Conservation (phyloP, 768 basidiomycete species). For the Chalciporus piperatus region DNA sequence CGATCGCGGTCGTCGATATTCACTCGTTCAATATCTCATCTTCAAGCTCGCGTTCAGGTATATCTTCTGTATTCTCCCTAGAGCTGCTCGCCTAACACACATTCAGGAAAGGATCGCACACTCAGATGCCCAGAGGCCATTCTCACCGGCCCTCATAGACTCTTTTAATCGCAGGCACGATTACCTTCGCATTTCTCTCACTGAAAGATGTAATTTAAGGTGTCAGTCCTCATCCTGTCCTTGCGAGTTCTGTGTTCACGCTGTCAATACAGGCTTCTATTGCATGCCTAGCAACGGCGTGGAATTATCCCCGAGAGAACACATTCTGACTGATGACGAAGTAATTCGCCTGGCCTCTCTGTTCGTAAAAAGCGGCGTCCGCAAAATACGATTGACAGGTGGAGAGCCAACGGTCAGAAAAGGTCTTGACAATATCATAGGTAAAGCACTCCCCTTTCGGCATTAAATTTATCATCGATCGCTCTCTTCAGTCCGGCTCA, state of each 20-base stretch:
- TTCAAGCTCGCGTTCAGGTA: slow-evolving; percentile 24
- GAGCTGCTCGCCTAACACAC: not conserved
- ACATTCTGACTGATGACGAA: slow-evolving; percentile 75
- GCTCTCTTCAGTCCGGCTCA: slow-evolving; percentile 49
- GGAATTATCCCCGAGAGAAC: slow-evolving; percentile 63
- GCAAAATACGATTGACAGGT: slow-evolving; percentile 84
- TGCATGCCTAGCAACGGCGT: slow-evolving; percentile 87
- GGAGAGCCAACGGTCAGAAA: slow-evolving; percentile 86
- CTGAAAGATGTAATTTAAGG: slow-evolving; percentile 84
- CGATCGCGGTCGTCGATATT: not conserved
- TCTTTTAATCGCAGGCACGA: slow-evolving; percentile 68
- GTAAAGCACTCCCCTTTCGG: slow-evolving; percentile 36
- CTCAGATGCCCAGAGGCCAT: slow-evolving; percentile 46
- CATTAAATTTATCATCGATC: slow-evolving; percentile 2
- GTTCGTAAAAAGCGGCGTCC: slow-evolving; percentile 80
- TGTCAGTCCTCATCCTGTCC: slow-evolving; percentile 43
- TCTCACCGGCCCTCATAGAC: slow-evolving; percentile 61
- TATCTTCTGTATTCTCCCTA: not conserved
- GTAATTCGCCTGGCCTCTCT: slow-evolving; percentile 67
- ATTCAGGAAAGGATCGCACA: slow-evolving; percentile 53
- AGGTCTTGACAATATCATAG: slow-evolving; percentile 65
- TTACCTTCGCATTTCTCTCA: slow-evolving; percentile 86
- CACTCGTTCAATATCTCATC: slow-evolving; percentile 11
- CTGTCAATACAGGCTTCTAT: slow-evolving; percentile 64
- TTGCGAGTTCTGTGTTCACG: not conserved